Base-by-base conservation (phyloP, 2,329 filamentous ascomycete genomes). In the Cordyceps cicadae region DNA sequence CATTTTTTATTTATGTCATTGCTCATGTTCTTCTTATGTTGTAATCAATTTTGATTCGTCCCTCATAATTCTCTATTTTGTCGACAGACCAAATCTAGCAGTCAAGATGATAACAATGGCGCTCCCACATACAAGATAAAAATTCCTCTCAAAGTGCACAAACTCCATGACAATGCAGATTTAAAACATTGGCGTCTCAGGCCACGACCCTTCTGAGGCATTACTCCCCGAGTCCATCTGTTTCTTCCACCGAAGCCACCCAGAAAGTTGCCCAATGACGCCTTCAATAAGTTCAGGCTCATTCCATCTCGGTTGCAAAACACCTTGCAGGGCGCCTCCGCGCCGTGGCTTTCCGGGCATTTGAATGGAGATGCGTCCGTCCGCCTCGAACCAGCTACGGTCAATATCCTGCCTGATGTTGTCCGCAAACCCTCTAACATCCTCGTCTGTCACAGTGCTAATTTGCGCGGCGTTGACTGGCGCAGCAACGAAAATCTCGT, bases 371-470 rank as follows among this genome's bases (percentile, higher is more conserved):
- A 80, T 72, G 3, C 62, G 68, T 2, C 67, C 65, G 3, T 65
- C 67, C 3, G 68, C 67, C 1, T 70, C 66, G 8, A 72, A 62
- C 81, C 81, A 83, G 48, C 75, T 78, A 50, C 71, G 73, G 4
- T 69, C 68, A 12, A 81, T 74, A 48, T 83, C 79, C 9, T 73
- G 70, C 5, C 74, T 59, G 43, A 83, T 78, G 54, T 74, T 74
- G 17, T 72, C 70, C 7, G 70, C 69, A 60, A 82, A 81, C 48
- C 63, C 72, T 34, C 70, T 66, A 9, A 77, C 67, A 29, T 77
- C 69, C 15, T 12, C 14, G 9, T 3, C 71, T 61, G 37, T 73
- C 62, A 37, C 63, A 58, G 54, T 56, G 21, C 37, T 19, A 55
- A 62, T 50, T 59, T 58, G 32, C 67, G 52, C 17, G 37, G 61